phyloP scores from a whole-genome alignment of 306 rosid genomes.

The Acacia melanoxylon region DNA sequence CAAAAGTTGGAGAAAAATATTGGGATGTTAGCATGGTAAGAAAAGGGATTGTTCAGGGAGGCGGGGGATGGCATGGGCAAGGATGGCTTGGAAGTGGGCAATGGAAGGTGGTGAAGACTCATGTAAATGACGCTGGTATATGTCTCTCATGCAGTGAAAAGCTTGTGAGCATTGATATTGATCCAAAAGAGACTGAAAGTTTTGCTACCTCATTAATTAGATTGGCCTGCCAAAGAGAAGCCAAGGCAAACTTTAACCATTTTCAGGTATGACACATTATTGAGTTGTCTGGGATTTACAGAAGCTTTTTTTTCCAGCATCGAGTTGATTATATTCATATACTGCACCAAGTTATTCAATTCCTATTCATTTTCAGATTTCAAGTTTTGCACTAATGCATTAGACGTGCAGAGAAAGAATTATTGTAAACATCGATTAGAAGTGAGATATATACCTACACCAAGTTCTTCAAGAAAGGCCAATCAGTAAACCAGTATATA shows the following conservation, averaged over 20 bases:
- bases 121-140: slow-evolving; percentile 53
- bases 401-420: background rate
- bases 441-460: background rate
- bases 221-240: slow-evolving; percentile 70
- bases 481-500: background rate
- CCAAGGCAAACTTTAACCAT: slow-evolving; percentile 47
- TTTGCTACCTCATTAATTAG: slow-evolving; percentile 70
- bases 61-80: slow-evolving; percentile 99
- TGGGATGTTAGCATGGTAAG: slow-evolving; percentile 64
- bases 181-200: slow-evolving; percentile 71
- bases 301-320: background rate
- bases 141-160: slow-evolving; percentile 65
- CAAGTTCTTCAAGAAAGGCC: background rate
- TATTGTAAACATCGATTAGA: background rate
- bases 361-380: too few species aligned
- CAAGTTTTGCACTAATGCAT: background rate
- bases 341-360: too few species aligned
- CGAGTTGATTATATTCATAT: slow-evolving; percentile 21
- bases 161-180: slow-evolving; percentile 90
- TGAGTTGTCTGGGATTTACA: slow-evolving; percentile 20
- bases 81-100: slow-evolving; percentile 94
- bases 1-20: slow-evolving; percentile 45
- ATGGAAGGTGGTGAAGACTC: slow-evolving; percentile 75
- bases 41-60: slow-evolving; percentile 62
- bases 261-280: slow-evolving; percentile 62